phyloP scores from a whole-genome alignment of 805 yeast genomes.

The Hagleromyces aurorensis region DNA sequence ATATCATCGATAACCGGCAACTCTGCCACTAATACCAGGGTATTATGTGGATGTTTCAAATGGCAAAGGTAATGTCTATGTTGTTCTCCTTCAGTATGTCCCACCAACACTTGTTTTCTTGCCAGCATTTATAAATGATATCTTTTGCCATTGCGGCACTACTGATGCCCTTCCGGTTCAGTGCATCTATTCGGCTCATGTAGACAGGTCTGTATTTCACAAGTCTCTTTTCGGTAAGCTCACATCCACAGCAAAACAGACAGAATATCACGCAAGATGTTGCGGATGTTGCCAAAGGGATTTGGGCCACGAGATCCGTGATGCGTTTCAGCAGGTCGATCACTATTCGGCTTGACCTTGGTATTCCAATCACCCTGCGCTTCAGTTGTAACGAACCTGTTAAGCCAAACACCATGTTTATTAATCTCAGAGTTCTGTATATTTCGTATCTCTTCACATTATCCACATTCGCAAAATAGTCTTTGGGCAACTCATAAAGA shows the following conservation, averaged over 20 bases:
- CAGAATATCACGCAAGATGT: conserved; percentile 15
- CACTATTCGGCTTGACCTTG: conserved; percentile 40
- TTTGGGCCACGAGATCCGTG: conserved; percentile 8
- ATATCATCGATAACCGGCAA: too few species aligned
- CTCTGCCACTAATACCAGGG: too few species aligned
- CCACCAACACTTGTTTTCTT: conserved; percentile 19
- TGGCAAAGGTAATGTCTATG: conserved; percentile 22
- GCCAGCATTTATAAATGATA: conserved; percentile 21
- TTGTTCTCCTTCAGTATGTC: conserved; percentile 12
- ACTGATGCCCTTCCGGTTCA: conserved; percentile 13
- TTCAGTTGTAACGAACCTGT: conserved; percentile 51
- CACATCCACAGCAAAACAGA: conserved; percentile 21
- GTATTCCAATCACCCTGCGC: conserved; percentile 46
- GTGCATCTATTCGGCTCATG: conserved; percentile 7
- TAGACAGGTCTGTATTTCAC: conserved; percentile 8
- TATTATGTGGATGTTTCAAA: too few species aligned
- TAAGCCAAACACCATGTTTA: conserved; percentile 44
- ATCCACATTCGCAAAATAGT: too few species aligned
- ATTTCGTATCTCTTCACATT: conserved; percentile 10
- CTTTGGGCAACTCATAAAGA: conserved; percentile 2
- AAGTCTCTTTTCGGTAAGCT: conserved; percentile 10
- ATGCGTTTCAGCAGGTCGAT: conserved; percentile 24
- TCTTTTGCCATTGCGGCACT: conserved; percentile 16
- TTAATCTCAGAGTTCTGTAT: conserved; percentile 33
- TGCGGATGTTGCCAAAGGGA: conserved; percentile 8